phyloP scores from a whole-genome alignment of 305 asterid genomes.

The Caryopteris hybrid region DNA sequence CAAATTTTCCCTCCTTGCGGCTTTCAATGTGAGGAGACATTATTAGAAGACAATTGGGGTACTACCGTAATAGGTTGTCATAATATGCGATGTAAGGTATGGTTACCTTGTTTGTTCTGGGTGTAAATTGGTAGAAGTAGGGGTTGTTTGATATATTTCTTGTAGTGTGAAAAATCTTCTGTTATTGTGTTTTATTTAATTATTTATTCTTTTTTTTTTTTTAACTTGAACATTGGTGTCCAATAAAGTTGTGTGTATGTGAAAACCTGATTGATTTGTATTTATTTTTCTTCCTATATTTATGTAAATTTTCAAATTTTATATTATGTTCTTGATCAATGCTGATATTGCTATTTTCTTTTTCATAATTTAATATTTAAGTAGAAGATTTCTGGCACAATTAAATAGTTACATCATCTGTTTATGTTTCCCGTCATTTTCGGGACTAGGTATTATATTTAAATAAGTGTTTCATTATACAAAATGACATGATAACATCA shows the following conservation, averaged over 20 bases:
- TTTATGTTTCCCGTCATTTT: too few relatives aligned
- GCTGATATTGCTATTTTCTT: too few relatives aligned
- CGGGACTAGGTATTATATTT: too few relatives aligned
- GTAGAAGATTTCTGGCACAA: too few relatives aligned
- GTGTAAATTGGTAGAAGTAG: slow-evolving; percentile 35
- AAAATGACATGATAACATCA: too few relatives aligned
- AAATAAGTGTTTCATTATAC: too few relatives aligned
- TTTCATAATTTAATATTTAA: too few relatives aligned
- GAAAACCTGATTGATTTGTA: neutral
- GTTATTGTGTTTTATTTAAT: slow-evolving; percentile 18
- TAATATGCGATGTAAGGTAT: slow-evolving; percentile 20
- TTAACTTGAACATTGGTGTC: slow-evolving; percentile 6
- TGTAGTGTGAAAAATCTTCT: slow-evolving; percentile 22
- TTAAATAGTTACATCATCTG: too few relatives aligned
- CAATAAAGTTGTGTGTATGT: neutral
- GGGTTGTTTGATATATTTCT: slow-evolving; percentile 17
- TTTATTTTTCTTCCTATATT: neutral
- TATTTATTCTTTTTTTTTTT: slow-evolving; percentile 3
- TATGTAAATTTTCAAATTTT: too few relatives aligned
- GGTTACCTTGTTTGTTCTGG: slow-evolving; percentile 32
- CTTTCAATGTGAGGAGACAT: slow-evolving; percentile 36
- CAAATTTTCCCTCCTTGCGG: slow-evolving; percentile 25
- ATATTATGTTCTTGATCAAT: too few relatives aligned
- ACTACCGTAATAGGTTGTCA: slow-evolving; percentile 24
- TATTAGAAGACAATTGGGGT: slow-evolving; percentile 19